Evolutionary conservation across 371 early-diverging fungal species (phyloP).

Genomic region (Lichtheimia hyalospora): DNA sequence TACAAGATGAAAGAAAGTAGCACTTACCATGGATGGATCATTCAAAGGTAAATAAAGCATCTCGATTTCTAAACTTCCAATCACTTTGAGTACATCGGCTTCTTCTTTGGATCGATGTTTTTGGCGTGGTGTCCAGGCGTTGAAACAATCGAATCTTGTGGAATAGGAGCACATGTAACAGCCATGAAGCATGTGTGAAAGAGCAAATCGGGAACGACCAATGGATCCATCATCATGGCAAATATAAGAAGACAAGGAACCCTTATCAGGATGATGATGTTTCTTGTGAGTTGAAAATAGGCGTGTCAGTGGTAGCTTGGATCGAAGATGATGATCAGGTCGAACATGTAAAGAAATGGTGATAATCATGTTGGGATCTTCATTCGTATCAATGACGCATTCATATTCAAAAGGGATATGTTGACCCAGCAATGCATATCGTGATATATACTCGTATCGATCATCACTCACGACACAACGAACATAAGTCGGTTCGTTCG

Average conservation of each 20-base stretch:
- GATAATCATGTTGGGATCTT: conserved; percentile 35
- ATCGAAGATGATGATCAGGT: conserved; percentile 36
- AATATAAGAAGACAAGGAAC: conserved; percentile 39
- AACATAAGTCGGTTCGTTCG: conserved; percentile 42
- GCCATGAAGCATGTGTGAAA: conserved; percentile 43
- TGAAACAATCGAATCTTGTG: conserved; percentile 43
- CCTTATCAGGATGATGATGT: conserved; percentile 26
- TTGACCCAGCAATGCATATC: conserved; percentile 32
- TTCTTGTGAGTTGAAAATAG: conserved; percentile 28
- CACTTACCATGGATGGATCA: conserved; percentile 26
- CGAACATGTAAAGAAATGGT: conserved; percentile 45
- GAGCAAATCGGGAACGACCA: conserved; percentile 43
- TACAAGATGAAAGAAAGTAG: neutral
- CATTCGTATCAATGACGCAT: conserved; percentile 33
- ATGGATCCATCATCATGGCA: conserved; percentile 47
- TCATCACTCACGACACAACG: conserved; percentile 51
- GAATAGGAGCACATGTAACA: conserved; percentile 37
- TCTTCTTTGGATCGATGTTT: conserved; percentile 29
- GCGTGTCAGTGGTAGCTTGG: conserved; percentile 28
- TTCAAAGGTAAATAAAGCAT: conserved; percentile 43
- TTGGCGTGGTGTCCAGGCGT: conserved; percentile 40
- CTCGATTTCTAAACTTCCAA: conserved; percentile 35
- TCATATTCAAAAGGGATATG: conserved; percentile 36
- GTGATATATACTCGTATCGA: conserved; percentile 49
- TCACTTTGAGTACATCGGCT: conserved; percentile 39